Conservation (phyloP, 2,329 filamentous ascomycete species). For the Colletotrichum coccodes region DNA sequence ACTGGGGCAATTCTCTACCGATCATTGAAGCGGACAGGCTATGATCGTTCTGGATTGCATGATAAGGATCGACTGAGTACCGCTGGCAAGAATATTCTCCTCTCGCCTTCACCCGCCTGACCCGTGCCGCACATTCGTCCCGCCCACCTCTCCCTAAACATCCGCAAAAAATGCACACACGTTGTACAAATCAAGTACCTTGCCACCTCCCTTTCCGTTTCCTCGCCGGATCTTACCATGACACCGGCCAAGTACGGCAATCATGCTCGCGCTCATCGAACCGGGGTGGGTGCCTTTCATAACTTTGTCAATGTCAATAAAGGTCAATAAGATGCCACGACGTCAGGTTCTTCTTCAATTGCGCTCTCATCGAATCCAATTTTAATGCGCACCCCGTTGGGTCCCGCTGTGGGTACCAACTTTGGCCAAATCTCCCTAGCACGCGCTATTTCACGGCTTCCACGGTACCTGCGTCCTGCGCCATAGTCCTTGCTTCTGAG, state of each 20-base stretch:
- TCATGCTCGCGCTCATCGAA: background rate
- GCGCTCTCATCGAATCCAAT: slow-evolving; percentile 12
- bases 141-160: background rate
- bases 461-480: slow-evolving; percentile 30
- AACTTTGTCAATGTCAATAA: background rate
- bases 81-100: slow-evolving; percentile 3
- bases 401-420: slow-evolving; percentile 15
- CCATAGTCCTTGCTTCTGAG: slow-evolving; percentile 7
- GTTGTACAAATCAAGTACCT: background rate
- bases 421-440: slow-evolving; percentile 27
- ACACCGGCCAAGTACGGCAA: slow-evolving; percentile 2
- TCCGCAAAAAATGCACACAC: background rate
- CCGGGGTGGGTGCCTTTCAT: background rate
- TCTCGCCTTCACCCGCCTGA: slow-evolving; percentile 19
- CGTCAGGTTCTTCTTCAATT: slow-evolving; percentile 2
- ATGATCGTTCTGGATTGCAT: background rate
- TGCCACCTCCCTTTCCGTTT: too few relatives aligned
- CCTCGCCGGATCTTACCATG: background rate
- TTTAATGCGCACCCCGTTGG: slow-evolving; percentile 17
- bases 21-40: slow-evolving; percentile 8
- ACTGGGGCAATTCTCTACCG: background rate
- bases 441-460: slow-evolving; percentile 20
- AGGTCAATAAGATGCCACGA: slow-evolving; percentile 1
- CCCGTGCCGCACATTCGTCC: slow-evolving; percentile 21
- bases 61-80: slow-evolving; percentile 19